Conservation (phyloP, 108 stramenopile genomes). For the Stephanodiscus triporus region DNA sequence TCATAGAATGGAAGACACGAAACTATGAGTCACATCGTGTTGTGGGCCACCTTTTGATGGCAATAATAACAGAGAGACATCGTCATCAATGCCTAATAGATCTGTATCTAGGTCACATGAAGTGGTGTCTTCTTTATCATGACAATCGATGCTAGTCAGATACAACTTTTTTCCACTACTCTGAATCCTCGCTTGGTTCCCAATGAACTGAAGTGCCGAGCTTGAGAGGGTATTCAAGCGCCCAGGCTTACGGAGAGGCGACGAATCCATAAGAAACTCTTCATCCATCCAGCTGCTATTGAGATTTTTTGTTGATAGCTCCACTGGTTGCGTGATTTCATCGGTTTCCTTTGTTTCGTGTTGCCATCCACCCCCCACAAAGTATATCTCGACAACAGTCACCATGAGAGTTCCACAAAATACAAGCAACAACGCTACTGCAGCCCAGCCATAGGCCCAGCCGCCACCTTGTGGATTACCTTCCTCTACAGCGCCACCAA, state of each 20-base stretch:
- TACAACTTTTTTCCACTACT: constrained; percentile 3
- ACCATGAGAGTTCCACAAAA: constrained; percentile 80
- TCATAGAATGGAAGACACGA: constrained; percentile 13
- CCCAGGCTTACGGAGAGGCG: constrained; percentile 17
- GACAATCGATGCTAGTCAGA: constrained; percentile 24
- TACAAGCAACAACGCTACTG: constrained; percentile 73
- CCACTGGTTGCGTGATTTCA: constrained; percentile 9
- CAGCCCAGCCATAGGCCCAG: constrained; percentile 89
- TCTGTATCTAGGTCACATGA: constrained; percentile 19
- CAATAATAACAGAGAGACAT: constrained; percentile 37
- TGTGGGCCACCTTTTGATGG: constrained; percentile 15
- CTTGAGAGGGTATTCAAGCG: constrained; percentile 26
- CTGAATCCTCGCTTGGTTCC: constrained; percentile 21
- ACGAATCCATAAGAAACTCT: constrained; percentile 16
- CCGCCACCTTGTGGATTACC: constrained; percentile 71
- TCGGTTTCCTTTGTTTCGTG: constrained; percentile 12
- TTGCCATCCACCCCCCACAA: constrained; percentile 51
- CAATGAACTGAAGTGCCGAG: constrained; percentile 41
- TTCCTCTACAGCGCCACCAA: constrained; percentile 68
- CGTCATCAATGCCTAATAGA: constrained; percentile 48
- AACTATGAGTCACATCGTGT: not conserved
- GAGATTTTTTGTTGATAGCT: constrained; percentile 35
- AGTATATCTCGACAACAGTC: constrained; percentile 80
- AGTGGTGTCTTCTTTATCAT: constrained; percentile 14
- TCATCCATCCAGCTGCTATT: constrained; percentile 52